A percentile compares a stretch with the other conserved stretches of the same genome.
Evolutionary conservation across 371 early-diverging fungal genomes (phyloP).

Genomic region (Homolaphlyctis polyrhiza): DNA sequence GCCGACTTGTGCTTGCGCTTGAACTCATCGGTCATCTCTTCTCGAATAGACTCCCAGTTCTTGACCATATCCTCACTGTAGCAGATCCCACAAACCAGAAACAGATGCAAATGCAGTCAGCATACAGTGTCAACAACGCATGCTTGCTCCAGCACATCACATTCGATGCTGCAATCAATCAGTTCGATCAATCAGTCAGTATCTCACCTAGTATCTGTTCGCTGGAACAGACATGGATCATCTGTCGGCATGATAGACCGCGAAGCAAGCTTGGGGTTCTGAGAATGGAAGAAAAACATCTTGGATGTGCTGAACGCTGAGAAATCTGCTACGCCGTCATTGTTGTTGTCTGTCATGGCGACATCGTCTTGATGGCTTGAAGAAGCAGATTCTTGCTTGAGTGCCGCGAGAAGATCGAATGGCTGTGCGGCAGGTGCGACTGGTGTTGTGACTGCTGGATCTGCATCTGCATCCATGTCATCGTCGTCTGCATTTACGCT

Average conservation of each 20-base stretch:
- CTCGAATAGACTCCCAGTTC: slow-evolving; percentile 39
- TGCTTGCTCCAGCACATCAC: no score
- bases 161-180: no score
- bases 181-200: no score
- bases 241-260: no score
- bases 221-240: no score
- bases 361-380: neutral
- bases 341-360: neutral
- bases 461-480: neutral
- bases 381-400: neutral
- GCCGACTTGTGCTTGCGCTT: slow-evolving; percentile 50
- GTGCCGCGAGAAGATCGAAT: neutral
- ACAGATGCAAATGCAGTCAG: no score
- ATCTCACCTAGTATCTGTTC: no score
- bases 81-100: no score
- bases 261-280: no score
- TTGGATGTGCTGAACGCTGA: slow-evolving; percentile 1
- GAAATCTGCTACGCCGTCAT: neutral
- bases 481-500: no score
- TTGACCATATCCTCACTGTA: slow-evolving; percentile 41
- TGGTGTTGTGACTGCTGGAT: neutral
- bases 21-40: slow-evolving; percentile 48
- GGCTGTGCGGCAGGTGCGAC: neutral
- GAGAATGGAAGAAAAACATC: neutral
- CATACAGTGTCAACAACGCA: no score